Evolutionary conservation across 768 basidiomycete species (phyloP).

Genomic region (Kwoniella sp.): DNA sequence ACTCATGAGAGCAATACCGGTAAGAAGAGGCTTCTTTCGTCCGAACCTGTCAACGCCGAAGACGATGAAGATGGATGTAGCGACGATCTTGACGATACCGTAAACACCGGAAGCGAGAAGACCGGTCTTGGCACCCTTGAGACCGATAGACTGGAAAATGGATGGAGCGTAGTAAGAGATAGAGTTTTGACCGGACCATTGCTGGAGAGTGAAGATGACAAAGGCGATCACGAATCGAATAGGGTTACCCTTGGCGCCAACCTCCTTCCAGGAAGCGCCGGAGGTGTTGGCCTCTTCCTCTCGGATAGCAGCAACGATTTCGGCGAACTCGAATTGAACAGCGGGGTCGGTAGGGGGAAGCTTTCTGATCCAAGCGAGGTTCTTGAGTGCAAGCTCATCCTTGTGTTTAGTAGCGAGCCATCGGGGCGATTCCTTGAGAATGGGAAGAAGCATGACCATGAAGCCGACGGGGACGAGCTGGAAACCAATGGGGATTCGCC

Average conservation of each 20-base stretch:
- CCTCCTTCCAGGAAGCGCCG: constrained; percentile 73
- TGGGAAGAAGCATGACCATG: constrained; percentile 49
- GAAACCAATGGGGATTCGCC: constrained; percentile 47
- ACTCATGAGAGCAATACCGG: constrained; percentile 79
- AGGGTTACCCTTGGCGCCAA: constrained; percentile 78
- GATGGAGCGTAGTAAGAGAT: constrained; percentile 59
- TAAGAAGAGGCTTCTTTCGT: constrained; percentile 61
- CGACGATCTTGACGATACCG: constrained; percentile 58
- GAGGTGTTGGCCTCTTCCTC: constrained; percentile 70
- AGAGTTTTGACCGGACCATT: constrained; percentile 70
- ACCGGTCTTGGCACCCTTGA: constrained; percentile 49
- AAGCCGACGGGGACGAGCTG: constrained; percentile 57
- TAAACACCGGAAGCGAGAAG: constrained; percentile 57
- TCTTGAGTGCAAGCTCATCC: constrained; percentile 60
- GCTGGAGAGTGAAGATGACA: constrained; percentile 68
- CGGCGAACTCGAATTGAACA: constrained; percentile 58
- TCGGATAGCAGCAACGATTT: constrained; percentile 76
- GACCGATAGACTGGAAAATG: constrained; percentile 51
- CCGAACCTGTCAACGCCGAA: constrained; percentile 56
- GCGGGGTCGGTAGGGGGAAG: constrained; percentile 50
- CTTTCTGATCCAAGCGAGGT: constrained; percentile 57
- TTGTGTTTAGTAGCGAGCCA: constrained; percentile 56
- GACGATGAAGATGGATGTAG: constrained; percentile 55
- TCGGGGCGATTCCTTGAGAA: constrained; percentile 55
- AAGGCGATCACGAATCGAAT: constrained; percentile 78